These are phyloP conservation scores for Pyrenochaeta sp. DNA, from an alignment of 2,329 filamentous ascomycete genomes.

Conservation along the genomic window DNA sequence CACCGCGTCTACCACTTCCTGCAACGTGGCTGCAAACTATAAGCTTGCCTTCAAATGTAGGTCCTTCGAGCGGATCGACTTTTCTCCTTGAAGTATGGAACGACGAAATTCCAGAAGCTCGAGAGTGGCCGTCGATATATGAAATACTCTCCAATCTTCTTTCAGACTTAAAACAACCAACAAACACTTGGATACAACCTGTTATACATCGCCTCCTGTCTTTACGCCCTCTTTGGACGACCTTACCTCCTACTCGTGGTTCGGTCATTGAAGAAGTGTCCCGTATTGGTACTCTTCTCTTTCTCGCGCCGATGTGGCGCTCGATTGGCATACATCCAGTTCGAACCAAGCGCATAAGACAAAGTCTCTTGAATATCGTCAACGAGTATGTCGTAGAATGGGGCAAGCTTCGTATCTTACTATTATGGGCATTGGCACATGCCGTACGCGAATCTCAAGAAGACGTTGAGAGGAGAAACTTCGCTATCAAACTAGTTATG, in stretches of 20 bases:
- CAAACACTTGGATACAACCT: slow-evolving; percentile 5
- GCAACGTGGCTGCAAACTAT: neutral
- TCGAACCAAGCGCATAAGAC: slow-evolving; percentile 1
- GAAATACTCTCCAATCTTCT: neutral
- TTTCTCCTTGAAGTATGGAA: neutral
- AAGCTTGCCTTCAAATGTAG: neutral
- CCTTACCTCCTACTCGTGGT: neutral
- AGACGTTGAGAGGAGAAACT: slow-evolving; percentile 2
- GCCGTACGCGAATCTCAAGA: slow-evolving; percentile 3
- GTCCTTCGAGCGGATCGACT: neutral
- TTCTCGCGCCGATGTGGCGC: slow-evolving; percentile 10
- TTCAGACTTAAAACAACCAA: neutral
- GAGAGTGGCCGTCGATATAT: neutral
- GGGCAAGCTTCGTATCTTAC: slow-evolving; percentile 3
- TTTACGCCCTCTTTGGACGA: neutral
- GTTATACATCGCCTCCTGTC: slow-evolving; percentile 5
- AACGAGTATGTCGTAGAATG: slow-evolving; percentile 3
- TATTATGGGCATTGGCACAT: slow-evolving; percentile 8
- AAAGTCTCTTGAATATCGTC: neutral
- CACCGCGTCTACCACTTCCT: neutral
- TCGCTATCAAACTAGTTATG: slow-evolving; percentile 3
- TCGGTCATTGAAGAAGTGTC: slow-evolving; percentile 10
- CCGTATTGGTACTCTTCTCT: slow-evolving; percentile 7
- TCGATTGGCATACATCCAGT: slow-evolving; percentile 8
- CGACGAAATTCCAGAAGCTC: neutral